Evolutionary conservation across 208 protist species (phyloP).

Genomic region (Wallacemonas rigidus): DNA sequence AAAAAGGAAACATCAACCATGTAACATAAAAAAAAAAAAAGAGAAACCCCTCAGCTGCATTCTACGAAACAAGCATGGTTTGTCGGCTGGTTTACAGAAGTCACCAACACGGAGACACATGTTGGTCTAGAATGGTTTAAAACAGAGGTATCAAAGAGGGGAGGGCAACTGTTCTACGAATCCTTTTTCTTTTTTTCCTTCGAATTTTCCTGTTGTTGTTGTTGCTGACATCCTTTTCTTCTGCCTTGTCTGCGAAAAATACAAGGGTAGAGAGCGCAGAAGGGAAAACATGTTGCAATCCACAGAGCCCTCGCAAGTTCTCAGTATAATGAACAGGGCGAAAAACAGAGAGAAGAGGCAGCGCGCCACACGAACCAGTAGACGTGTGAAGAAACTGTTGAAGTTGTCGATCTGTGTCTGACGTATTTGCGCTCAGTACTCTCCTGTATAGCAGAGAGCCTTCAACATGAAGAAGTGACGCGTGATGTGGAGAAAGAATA

Average conservation of each 20-base stretch:
- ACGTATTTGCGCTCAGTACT: too few species aligned
- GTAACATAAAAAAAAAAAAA: not conserved
- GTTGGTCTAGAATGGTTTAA: not conserved
- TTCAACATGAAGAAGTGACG: too few species aligned
- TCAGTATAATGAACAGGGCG: too few species aligned
- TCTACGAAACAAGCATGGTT: not conserved
- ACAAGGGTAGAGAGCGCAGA: not conserved
- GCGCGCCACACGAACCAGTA: too few species aligned
- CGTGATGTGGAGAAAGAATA: too few species aligned
- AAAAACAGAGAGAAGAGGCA: too few species aligned
- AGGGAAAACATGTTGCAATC: too few species aligned
- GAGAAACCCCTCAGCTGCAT: conserved; percentile 1
- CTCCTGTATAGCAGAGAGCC: too few species aligned
- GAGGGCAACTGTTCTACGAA: not conserved
- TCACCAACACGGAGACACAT: not conserved
- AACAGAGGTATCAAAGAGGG: not conserved
- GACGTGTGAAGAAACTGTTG: too few species aligned
- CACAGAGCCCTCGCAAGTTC: too few species aligned
- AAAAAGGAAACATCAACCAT: not conserved
- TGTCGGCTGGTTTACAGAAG: conserved; percentile 1
- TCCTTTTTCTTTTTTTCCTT: not conserved
- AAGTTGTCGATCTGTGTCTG: too few species aligned
- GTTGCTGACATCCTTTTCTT: not conserved
- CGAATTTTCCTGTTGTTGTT: not conserved
- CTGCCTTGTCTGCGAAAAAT: not conserved